phyloP scores from a whole-genome alignment of 345 rosid species.

The Eucalyptus erythrocorys region DNA sequence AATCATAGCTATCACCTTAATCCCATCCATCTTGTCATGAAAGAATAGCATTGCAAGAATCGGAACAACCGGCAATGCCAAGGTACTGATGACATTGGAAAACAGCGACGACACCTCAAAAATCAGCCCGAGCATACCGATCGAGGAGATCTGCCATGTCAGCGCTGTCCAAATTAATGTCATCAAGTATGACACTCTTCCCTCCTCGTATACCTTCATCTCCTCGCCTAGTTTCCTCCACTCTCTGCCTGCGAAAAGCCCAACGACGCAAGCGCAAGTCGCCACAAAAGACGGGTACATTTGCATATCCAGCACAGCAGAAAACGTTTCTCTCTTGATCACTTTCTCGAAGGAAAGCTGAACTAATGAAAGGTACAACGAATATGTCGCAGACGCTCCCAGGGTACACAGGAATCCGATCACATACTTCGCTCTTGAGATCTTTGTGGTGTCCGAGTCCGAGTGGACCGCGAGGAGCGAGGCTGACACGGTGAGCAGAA shows the following conservation, averaged over 20 bases:
- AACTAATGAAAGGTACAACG: slow-evolving; percentile 30
- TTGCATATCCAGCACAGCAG: slow-evolving; percentile 29
- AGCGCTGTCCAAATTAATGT: slow-evolving; percentile 36
- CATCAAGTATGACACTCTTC: slow-evolving; percentile 29
- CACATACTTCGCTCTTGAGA: slow-evolving; percentile 10
- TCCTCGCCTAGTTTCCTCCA: slow-evolving; percentile 23
- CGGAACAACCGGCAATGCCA: slow-evolving; percentile 34
- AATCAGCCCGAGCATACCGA: slow-evolving; percentile 35
- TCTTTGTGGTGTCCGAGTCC: slow-evolving; percentile 10
- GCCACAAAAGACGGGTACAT: slow-evolving; percentile 29
- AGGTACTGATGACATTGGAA: slow-evolving; percentile 37
- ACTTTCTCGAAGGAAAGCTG: slow-evolving; percentile 36
- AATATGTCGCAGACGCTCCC: slow-evolving; percentile 33
- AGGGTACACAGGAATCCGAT: slow-evolving; percentile 35
- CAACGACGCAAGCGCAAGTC: slow-evolving; percentile 25
- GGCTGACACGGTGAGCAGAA: slow-evolving; percentile 38
- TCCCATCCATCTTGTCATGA: slow-evolving; percentile 43
- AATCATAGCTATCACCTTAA: slow-evolving; percentile 38
- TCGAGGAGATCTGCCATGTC: slow-evolving; percentile 30
- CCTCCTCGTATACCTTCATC: slow-evolving; percentile 17
- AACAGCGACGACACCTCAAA: slow-evolving; percentile 43
- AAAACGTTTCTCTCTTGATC: slow-evolving; percentile 22
- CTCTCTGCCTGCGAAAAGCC: slow-evolving; percentile 33
- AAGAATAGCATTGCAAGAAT: slow-evolving; percentile 39
- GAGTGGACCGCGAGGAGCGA: slow-evolving; percentile 36